These are phyloP conservation scores for Russula sp. DNA, from an alignment of 768 basidiomycete species.

Conservation along the genomic window DNA sequence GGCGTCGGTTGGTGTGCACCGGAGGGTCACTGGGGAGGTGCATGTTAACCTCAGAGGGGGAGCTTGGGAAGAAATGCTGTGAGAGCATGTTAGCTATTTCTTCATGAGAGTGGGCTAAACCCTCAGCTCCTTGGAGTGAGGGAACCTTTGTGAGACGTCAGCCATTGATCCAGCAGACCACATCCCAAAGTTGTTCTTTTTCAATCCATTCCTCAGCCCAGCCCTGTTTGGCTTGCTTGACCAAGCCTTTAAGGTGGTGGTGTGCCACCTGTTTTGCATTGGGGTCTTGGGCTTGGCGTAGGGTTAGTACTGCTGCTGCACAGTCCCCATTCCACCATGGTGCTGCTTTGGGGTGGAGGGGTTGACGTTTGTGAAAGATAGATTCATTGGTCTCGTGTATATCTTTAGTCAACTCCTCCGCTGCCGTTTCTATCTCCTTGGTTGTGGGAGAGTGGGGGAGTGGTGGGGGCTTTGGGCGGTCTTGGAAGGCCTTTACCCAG, in stretches of 20 bases:
- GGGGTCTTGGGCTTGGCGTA: fast-evolving
- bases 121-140: no score
- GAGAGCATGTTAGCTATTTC: no score
- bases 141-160: no score
- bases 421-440: not conserved
- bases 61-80: no score
- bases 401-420: not conserved
- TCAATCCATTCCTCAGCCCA: not conserved
- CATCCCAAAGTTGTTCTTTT: not conserved
- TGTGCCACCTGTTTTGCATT: not conserved
- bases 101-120: no score
- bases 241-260: not conserved
- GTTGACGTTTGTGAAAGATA: not conserved
- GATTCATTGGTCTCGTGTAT: not conserved
- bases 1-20: no score
- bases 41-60: no score
- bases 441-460: not conserved
- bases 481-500: not conserved
- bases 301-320: not conserved
- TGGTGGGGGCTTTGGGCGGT: no score
- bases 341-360: not conserved
- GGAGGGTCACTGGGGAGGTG: not conserved
- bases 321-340: not conserved
- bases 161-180: no score
- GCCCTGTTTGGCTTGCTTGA: not conserved